Evolutionary conservation across 805 yeast genomes (phyloP).

Genomic region (Yarrowia divulgata): DNA sequence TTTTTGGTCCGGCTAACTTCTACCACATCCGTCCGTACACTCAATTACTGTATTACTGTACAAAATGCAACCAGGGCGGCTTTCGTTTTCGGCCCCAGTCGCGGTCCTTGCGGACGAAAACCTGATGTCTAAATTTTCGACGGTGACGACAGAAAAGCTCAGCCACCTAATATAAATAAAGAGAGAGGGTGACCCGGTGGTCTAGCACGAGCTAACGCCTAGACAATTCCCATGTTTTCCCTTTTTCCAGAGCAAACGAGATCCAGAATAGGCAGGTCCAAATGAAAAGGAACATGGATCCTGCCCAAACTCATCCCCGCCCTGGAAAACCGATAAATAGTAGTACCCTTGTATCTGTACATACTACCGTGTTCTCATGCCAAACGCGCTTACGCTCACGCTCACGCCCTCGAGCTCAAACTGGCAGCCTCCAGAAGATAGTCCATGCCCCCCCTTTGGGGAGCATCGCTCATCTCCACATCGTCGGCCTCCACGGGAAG

Average conservation of each 20-base stretch:
- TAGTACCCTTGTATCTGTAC: not conserved
- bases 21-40: not conserved
- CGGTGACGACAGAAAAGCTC: conserved; percentile 1
- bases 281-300: not conserved
- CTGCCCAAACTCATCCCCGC: not conserved
- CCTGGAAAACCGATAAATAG: not conserved
- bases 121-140: conserved; percentile 27
- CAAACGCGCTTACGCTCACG: too few relatives aligned
- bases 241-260: not conserved
- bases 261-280: conserved; percentile 18
- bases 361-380: not conserved
- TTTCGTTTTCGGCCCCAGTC: not conserved
- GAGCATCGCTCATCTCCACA: conserved; percentile 26
- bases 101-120: not conserved
- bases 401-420: conserved; percentile 41
- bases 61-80: conserved; percentile 14
- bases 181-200: conserved; percentile 37
- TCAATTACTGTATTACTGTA: conserved; percentile 37
- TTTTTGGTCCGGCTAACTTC: too few relatives aligned
- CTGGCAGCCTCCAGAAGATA: conserved; percentile 48
- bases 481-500: conserved; percentile 43
- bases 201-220: not conserved
- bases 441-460: conserved; percentile 45
- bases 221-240: conserved; percentile 22
- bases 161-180: conserved; percentile 25